Percentiles rank a stretch among this genome's conserved stretches.
Conservation (phyloP, 176 grass and related monocot species). For the Oryza punctata region DNA sequence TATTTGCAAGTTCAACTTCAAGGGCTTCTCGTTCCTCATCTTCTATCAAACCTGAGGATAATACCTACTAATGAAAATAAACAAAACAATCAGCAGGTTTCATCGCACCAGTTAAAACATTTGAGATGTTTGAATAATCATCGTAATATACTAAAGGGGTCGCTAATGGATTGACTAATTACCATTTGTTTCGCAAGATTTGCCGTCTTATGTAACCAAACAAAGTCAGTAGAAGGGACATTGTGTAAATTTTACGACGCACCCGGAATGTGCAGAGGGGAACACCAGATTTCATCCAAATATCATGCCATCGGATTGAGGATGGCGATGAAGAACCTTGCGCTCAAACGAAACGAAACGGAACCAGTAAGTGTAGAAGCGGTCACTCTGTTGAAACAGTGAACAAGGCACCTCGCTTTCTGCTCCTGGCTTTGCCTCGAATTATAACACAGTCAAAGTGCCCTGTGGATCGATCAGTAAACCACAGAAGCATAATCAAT, state of each 20-base stretch:
- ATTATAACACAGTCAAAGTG: constrained; percentile 42
- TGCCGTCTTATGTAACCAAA: not conserved
- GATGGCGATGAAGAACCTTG: constrained; percentile 54
- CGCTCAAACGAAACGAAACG: constrained; percentile 89
- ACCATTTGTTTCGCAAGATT: not conserved
- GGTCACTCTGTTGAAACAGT: constrained; percentile 89
- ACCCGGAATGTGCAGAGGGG: constrained; percentile 76
- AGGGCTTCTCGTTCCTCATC: constrained; percentile 79
- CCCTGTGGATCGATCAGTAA: constrained; percentile 39
- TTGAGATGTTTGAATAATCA: not conserved
- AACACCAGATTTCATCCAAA: constrained; percentile 62
- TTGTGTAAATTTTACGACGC: not conserved
- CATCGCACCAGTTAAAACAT: not conserved
- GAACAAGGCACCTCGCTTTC: constrained; percentile 78
- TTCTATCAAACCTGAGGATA: constrained; percentile 82
- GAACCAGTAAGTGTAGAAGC: constrained; percentile 47
- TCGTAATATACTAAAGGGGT: no score
- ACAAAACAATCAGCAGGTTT: constrained; percentile 36
- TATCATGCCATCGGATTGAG: constrained; percentile 20
- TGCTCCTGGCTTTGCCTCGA: constrained; percentile 69
- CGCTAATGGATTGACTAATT: not conserved
- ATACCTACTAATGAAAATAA: constrained; percentile 74
- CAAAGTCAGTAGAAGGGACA: not conserved
- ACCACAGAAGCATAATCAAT: not conserved
- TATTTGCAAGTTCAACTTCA: constrained; percentile 95